Percentiles rank a stretch among this genome's conserved stretches.
These are phyloP conservation scores for Iris pallida DNA, from an alignment of 116 monocot genomes.

Conservation along the genomic window DNA sequence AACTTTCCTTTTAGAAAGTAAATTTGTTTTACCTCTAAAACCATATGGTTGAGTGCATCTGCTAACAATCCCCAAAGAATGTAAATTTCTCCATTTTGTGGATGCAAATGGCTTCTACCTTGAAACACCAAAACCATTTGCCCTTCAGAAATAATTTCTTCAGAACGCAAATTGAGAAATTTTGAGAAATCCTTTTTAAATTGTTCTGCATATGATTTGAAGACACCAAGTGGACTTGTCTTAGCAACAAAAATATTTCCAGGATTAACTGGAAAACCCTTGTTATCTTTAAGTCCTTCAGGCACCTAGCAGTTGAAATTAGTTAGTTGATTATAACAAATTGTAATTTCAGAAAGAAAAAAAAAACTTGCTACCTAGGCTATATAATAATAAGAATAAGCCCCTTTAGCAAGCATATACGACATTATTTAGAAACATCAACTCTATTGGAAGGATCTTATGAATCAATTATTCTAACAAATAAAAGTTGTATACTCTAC, in stretches of 20 bases:
- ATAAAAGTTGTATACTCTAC: too few species aligned
- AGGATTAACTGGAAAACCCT: constrained; percentile 11
- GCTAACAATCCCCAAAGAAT: constrained; percentile 1
- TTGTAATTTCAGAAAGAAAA: too few species aligned
- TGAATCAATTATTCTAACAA: too few species aligned
- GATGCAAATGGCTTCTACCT: constrained; percentile 5
- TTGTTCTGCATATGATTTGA: constrained; percentile 10
- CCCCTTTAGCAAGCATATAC: too few species aligned
- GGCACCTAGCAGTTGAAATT: constrained; percentile 15
- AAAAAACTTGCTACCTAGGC: too few species aligned
- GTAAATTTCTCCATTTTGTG: background rate
- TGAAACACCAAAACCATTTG: constrained; percentile 9
- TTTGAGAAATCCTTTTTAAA: constrained; percentile 13
- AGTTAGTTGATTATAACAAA: too few species aligned
- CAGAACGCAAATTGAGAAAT: constrained; percentile 4
- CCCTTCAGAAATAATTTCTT: constrained; percentile 9
- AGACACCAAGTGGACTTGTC: constrained; percentile 3
- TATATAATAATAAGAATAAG: too few species aligned
- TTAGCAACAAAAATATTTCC: constrained; percentile 13
- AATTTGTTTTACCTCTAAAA: constrained; percentile 14
- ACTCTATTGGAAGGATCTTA: too few species aligned
- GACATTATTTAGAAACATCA: too few species aligned
- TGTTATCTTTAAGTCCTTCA: background rate
- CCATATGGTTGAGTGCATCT: constrained; percentile 25
- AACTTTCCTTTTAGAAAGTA: background rate